A percentile compares a stretch with the other conserved stretches of the same genome.
Conservation (phyloP, 2,329 filamentous ascomycete species). For the Fusarium sp. region DNA sequence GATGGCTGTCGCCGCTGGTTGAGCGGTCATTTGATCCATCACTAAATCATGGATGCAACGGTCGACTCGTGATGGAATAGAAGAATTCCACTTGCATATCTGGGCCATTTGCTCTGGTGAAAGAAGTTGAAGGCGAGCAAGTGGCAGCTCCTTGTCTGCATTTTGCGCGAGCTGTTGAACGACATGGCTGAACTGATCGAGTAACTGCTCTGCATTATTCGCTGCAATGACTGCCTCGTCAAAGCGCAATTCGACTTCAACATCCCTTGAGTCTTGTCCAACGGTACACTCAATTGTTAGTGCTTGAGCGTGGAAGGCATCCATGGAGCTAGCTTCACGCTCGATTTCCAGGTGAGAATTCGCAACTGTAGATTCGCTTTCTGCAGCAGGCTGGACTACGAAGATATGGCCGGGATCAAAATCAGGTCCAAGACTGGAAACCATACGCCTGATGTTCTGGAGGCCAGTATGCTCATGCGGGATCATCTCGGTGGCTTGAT, state of each 20-base stretch:
- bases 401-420: conserved; percentile 13
- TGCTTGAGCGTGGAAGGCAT: conserved; percentile 8
- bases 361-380: neutral
- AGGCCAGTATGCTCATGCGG: conserved; percentile 6
- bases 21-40: too few species aligned
- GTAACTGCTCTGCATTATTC: neutral
- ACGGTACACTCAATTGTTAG: conserved; percentile 10
- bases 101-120: neutral
- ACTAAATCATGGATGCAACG: too few species aligned
- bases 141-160: neutral
- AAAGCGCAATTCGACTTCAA: conserved; percentile 7
- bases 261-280: conserved; percentile 7
- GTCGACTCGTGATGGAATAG: too few species aligned
- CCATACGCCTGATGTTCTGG: conserved; percentile 5
- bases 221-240: conserved; percentile 2
- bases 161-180: neutral
- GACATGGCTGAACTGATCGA: conserved; percentile 2
- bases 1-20: too few species aligned
- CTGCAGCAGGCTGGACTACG: conserved; percentile 4
- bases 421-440: conserved; percentile 5
- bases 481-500: conserved; percentile 1
- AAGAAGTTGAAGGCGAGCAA: neutral
- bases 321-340: conserved; percentile 5
- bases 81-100: too few species aligned
- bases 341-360: neutral